Evolutionary conservation across 257 asterid genomes (phyloP), one percentile per base, ranked within the genome.

Genomic region (Penstemon barbatus): DNA sequence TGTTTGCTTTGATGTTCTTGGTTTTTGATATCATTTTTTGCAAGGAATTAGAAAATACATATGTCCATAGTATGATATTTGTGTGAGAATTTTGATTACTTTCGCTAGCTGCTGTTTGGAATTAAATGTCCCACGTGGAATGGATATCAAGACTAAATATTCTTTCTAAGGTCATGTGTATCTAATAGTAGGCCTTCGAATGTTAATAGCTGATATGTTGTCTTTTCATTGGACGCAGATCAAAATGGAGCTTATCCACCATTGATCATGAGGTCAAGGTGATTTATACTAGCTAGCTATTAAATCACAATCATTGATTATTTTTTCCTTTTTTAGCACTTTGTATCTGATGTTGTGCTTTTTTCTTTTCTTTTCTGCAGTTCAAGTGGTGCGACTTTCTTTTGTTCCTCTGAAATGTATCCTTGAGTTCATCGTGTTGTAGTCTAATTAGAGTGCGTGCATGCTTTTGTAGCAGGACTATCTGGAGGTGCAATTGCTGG

Each of bases 161-260:
- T 15, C 18, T 15, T 15, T 15, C 18, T 15, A 25, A 25, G 33
- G 33, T 25, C 33, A 25, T 25, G 33, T 25, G 33, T 1, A 25
- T 25, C 33, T 25, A 25, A 25, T 25, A 25, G 2, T 25, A 25
- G 33, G 33, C 33, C 33, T 25, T 25, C 33, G 33, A 25, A 25
- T 11, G 6, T 25, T 25, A 19, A 3, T 15, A 18, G 15, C 72
- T 86, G 68, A 86, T 63, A 43, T 70, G 43, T 6, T 80, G 7
- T 40, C 18, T 49, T 58, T 42, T 58, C 63, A 41, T 65, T 78
- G 39, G 12, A 44, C 85, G 83, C 96, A 92, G 98, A 92, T 84
- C 83, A 74, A 75, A 92, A 82, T 81, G 97, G 93, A 74, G 83
- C 85, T 41, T 92, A 78, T 83, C 98, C 95, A 0, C 94, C 86